phyloP scores from a whole-genome alignment of 805 yeast species.

The Starmerella bombi region DNA sequence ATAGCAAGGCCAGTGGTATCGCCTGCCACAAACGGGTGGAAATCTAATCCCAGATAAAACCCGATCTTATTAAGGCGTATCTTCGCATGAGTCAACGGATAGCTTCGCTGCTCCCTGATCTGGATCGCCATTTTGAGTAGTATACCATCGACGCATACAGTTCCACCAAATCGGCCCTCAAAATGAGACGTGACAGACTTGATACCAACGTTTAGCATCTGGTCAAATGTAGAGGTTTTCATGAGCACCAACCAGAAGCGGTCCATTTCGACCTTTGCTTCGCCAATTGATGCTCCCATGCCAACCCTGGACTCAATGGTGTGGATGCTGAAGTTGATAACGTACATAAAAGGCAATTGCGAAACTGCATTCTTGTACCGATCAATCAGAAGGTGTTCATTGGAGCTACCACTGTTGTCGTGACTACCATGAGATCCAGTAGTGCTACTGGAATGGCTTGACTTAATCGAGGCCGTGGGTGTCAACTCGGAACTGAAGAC shows the following conservation, averaged over 20 bases:
- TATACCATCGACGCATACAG: slow-evolving; percentile 37
- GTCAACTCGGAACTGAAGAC: too few relatives aligned
- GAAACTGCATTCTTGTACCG: slow-evolving; percentile 46
- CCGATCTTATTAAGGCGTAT: slow-evolving; percentile 44
- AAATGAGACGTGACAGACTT: slow-evolving; percentile 40
- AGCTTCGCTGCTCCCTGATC: slow-evolving; percentile 46
- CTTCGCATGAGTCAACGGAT: slow-evolving; percentile 57
- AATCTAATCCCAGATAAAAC: slow-evolving; percentile 62
- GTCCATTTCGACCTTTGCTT: slow-evolving; percentile 41
- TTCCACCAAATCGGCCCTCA: slow-evolving; percentile 72
- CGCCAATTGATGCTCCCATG: slow-evolving; percentile 74
- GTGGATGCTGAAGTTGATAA: slow-evolving; percentile 42
- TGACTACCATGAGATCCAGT: background rate
- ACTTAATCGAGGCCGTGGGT: background rate
- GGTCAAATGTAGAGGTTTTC: slow-evolving; percentile 58
- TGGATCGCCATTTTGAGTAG: slow-evolving; percentile 51
- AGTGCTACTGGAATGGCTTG: background rate
- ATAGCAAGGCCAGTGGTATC: slow-evolving; percentile 37
- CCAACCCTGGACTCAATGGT: slow-evolving; percentile 49
- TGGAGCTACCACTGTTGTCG: background rate
- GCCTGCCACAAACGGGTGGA: slow-evolving; percentile 66
- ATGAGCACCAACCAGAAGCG: slow-evolving; percentile 56
- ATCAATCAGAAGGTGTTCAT: slow-evolving; percentile 20
- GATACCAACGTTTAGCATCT: slow-evolving; percentile 50
- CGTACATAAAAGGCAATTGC: slow-evolving; percentile 63